These are phyloP conservation scores for Tuber melanosporum DNA, from an alignment of 495 filamentous ascomycete genomes.

Conservation along the genomic window DNA sequence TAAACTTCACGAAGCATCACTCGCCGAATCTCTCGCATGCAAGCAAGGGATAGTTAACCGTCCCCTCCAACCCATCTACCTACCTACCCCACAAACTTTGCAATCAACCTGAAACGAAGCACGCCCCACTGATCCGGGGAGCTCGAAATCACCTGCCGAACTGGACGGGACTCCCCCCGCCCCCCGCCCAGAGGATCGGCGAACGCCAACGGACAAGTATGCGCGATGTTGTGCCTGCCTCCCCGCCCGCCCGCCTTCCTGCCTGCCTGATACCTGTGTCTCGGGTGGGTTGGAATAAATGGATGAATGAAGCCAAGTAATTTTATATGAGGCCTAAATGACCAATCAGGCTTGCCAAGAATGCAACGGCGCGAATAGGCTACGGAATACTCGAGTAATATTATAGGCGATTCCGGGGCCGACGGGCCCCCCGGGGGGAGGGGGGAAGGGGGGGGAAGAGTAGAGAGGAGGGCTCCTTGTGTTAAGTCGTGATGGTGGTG, in stretches of 20 bases:
- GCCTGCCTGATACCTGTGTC: not conserved
- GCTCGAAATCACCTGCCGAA: not conserved
- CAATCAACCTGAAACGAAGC: not conserved
- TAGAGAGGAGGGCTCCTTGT: not conserved
- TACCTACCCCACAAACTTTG: not conserved
- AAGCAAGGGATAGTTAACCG: not conserved
- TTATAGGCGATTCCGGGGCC: not conserved
- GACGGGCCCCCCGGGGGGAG: not conserved
- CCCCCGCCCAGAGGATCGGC: not conserved
- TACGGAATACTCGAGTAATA: not conserved
- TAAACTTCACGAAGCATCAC: constrained; percentile 2
- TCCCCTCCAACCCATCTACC: not conserved
- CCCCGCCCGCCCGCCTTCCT: not conserved
- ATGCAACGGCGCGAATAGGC: not conserved
- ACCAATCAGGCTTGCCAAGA: not conserved
- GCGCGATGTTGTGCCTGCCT: constrained; percentile 3
- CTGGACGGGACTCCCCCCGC: not conserved
- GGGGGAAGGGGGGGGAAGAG: no score
- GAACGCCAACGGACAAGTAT: constrained; percentile 3
- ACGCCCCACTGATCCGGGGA: not conserved
- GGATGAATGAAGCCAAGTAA: not conserved
- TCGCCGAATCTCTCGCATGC: not conserved
- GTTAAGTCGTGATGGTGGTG: not conserved
- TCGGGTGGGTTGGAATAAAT: not conserved
- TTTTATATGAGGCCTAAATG: not conserved